Evolutionary conservation across 2,329 filamentous ascomycete species (phyloP).

Genomic region (Diaporthe sp.): DNA sequence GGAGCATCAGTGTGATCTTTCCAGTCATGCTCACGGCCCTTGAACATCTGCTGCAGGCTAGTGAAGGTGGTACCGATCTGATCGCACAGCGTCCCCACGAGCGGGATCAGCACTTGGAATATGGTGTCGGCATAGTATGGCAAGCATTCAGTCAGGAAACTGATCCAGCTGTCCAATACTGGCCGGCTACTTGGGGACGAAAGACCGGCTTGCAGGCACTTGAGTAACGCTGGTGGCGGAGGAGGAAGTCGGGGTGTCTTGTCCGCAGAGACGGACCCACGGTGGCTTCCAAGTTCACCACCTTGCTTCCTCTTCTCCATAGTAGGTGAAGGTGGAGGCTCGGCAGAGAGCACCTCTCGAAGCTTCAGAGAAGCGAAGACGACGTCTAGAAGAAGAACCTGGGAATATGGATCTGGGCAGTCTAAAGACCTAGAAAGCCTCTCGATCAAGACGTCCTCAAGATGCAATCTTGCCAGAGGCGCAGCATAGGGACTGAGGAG

Average conservation of each 20-base stretch:
- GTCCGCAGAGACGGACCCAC: conserved; percentile 54
- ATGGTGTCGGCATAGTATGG: conserved; percentile 87
- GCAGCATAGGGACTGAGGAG: conserved; percentile 73
- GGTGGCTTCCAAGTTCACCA: conserved; percentile 56
- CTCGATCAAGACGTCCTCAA: conserved; percentile 80
- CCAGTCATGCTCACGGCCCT: conserved; percentile 41
- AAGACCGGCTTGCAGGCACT: conserved; percentile 86
- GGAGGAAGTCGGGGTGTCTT: conserved; percentile 54
- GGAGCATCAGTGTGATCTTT: conserved; percentile 57
- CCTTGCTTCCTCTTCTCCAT: conserved; percentile 62
- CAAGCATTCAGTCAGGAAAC: conserved; percentile 85
- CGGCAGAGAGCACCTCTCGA: conserved; percentile 58
- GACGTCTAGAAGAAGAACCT: conserved; percentile 84
- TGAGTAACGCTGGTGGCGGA: conserved; percentile 80
- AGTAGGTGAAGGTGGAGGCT: conserved; percentile 58
- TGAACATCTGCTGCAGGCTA: conserved; percentile 76
- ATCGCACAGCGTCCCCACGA: conserved; percentile 89
- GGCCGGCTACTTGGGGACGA: conserved; percentile 79
- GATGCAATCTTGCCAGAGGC: conserved; percentile 71
- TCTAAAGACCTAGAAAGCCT: conserved; percentile 73
- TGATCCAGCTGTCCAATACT: conserved; percentile 92
- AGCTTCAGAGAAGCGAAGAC: conserved; percentile 81
- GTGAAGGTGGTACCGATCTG: conserved; percentile 82
- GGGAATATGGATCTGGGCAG: conserved; percentile 76
- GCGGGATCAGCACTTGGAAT: conserved; percentile 89